Percentiles rank a stretch among this genome's conserved stretches.
Conservation (phyloP, 768 basidiomycete species). For the Mrakia gelida region DNA sequence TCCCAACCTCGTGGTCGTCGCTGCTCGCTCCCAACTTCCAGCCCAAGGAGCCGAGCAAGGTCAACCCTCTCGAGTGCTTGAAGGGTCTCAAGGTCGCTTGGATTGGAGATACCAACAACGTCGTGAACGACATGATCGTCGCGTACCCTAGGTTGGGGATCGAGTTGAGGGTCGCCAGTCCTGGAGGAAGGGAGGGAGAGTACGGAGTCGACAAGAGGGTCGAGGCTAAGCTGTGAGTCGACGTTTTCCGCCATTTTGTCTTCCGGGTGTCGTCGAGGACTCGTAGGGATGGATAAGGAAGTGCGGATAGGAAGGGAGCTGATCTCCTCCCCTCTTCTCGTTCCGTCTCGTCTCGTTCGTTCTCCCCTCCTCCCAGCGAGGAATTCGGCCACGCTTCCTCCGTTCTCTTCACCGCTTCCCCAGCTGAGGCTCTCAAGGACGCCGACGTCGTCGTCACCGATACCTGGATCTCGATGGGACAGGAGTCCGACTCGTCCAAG, state of each 20-base stretch:
- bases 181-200: slow-evolving; percentile 46
- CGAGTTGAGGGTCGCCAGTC: slow-evolving; percentile 75
- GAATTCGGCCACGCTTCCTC: slow-evolving; percentile 38
- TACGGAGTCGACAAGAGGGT: slow-evolving; percentile 55
- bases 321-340: background rate
- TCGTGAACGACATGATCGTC: slow-evolving; percentile 95
- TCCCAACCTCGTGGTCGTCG: slow-evolving; percentile 20
- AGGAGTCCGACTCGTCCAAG: slow-evolving; percentile 86
- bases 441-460: slow-evolving; percentile 97
- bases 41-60: slow-evolving; percentile 17
- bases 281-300: slow-evolving; percentile 51
- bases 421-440: slow-evolving; percentile 76
- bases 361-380: slow-evolving; percentile 30
- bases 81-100: slow-evolving; percentile 84
- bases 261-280: slow-evolving; percentile 32
- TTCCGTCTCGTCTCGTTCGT: no score
- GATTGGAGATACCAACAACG: slow-evolving; percentile 90
- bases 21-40: slow-evolving; percentile 20
- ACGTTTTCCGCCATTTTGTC: background rate
- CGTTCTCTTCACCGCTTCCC: slow-evolving; percentile 48
- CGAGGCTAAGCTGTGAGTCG: slow-evolving; percentile 71
- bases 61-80: slow-evolving; percentile 52
- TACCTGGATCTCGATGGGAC: slow-evolving; percentile 99
- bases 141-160: slow-evolving; percentile 88
- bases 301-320: background rate